Percentiles rank a stretch among this genome's conserved stretches.
Conservation (phyloP, 192 early-diverging fungal species). For the Chytriomyces sp. region DNA sequence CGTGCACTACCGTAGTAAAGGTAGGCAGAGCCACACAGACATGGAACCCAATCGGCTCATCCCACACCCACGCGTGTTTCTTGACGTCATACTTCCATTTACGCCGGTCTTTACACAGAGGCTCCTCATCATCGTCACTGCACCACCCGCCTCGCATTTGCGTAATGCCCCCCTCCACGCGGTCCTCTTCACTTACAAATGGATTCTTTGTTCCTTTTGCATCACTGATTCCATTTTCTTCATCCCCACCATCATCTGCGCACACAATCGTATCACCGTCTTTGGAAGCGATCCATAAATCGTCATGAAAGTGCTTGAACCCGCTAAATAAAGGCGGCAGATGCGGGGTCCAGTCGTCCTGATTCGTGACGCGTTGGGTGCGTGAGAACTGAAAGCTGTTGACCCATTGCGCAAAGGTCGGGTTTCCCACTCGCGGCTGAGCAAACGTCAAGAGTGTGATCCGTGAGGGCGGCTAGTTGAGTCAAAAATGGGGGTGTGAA, state of each 20-base stretch:
- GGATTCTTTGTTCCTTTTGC: not conserved
- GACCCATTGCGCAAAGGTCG: constrained; percentile 33
- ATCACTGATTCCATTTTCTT: not conserved
- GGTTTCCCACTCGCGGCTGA: constrained; percentile 48
- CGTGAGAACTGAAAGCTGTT: constrained; percentile 10
- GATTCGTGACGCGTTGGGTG: constrained; percentile 37
- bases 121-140: not conserved
- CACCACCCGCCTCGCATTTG: not conserved
- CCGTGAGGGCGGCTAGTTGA: constrained; percentile 16
- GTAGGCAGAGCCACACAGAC: constrained; percentile 9
- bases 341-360: constrained; percentile 43
- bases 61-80: constrained; percentile 31
- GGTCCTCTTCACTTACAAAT: not conserved
- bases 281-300: constrained; percentile 42
- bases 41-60: constrained; percentile 25
- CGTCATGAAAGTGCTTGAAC: constrained; percentile 40
- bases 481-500: not conserved
- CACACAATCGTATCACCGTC: constrained; percentile 37
- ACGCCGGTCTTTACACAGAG: constrained; percentile 9
- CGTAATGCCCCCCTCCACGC: not conserved
- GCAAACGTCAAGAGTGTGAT: constrained; percentile 38
- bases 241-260: constrained; percentile 31
- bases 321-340: constrained; percentile 43
- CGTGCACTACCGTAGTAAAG: too few relatives aligned
- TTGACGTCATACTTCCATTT: constrained; percentile 28